Evolutionary conservation across 1,284 basidiomycete species (phyloP).

Genomic region (Microbotryum silenes-acaulis): DNA sequence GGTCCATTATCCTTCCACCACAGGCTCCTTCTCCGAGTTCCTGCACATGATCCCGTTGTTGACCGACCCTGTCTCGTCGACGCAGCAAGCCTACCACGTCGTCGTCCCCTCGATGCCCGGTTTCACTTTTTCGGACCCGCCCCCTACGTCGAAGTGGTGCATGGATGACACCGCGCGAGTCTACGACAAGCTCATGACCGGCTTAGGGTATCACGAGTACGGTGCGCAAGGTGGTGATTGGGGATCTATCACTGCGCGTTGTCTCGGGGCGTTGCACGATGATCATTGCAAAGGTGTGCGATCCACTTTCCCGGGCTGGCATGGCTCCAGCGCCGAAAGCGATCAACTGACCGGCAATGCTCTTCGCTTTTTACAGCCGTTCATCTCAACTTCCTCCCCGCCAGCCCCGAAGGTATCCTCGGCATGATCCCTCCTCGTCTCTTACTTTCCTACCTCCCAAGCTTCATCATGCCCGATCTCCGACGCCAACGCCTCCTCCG

Average conservation of each 20-base stretch:
- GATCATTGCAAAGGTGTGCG: constrained; percentile 15
- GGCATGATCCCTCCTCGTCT: constrained; percentile 11
- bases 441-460: constrained; percentile 11
- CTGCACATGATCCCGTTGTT: constrained; percentile 20
- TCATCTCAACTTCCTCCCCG: constrained; percentile 27
- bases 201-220: constrained; percentile 29
- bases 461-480: constrained; percentile 9
- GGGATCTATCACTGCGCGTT: constrained; percentile 16
- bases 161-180: constrained; percentile 29
- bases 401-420: constrained; percentile 1
- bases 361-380: constrained; percentile 1
- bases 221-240: constrained; percentile 32
- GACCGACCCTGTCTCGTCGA: constrained; percentile 5
- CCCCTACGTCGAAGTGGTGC: constrained; percentile 16
- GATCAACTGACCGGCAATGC: no score
- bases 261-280: constrained; percentile 10
- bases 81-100: constrained; percentile 21
- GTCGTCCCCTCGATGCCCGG: constrained; percentile 32
- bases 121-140: constrained; percentile 27
- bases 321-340: no score
- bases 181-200: constrained; percentile 31
- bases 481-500: not conserved
- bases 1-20: not conserved
- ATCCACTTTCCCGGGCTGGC: no score
- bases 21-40: constrained; percentile 31